Conservation (phyloP, 2,329 filamentous ascomycete genomes). For the Rutstroemia sp. region DNA sequence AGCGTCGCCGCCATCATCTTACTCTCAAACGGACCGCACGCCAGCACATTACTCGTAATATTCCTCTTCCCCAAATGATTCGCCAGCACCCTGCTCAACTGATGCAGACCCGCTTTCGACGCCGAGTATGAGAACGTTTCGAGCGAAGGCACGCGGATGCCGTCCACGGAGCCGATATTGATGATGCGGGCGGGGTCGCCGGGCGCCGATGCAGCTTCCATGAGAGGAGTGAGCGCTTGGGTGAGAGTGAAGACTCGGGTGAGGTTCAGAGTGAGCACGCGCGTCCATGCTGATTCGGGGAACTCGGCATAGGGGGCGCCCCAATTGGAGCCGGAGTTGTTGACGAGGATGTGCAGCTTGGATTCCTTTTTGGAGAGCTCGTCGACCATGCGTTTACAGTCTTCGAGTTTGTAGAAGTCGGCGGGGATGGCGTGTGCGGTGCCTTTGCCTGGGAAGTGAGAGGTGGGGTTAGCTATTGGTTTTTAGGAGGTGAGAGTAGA, state of each 20-base stretch:
- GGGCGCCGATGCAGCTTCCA: slow-evolving; percentile 42
- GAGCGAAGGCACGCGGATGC: slow-evolving; percentile 49
- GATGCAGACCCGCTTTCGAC: slow-evolving; percentile 56
- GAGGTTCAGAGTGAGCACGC: slow-evolving; percentile 52
- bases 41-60: slow-evolving; percentile 61
- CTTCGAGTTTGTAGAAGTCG: slow-evolving; percentile 56
- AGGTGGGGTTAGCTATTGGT: background rate
- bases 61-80: slow-evolving; percentile 51
- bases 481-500: background rate
- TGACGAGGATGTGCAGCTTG: slow-evolving; percentile 54
- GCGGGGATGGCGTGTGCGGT: slow-evolving; percentile 51
- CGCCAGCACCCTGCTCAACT: slow-evolving; percentile 57
- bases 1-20: slow-evolving; percentile 70
- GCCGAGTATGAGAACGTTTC: slow-evolving; percentile 55
- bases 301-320: slow-evolving; percentile 52
- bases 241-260: slow-evolving; percentile 60
- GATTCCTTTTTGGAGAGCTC: slow-evolving; percentile 46
- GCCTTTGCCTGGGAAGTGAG: slow-evolving; percentile 34
- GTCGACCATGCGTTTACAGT: slow-evolving; percentile 48
- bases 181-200: slow-evolving; percentile 50
- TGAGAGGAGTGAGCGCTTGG: slow-evolving; percentile 53
- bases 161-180: slow-evolving; percentile 59
- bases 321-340: slow-evolving; percentile 61
- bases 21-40: slow-evolving; percentile 64
- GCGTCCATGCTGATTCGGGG: slow-evolving; percentile 50